Conservation (phyloP, 164 flowering plant species). For the Annona cherimola region DNA sequence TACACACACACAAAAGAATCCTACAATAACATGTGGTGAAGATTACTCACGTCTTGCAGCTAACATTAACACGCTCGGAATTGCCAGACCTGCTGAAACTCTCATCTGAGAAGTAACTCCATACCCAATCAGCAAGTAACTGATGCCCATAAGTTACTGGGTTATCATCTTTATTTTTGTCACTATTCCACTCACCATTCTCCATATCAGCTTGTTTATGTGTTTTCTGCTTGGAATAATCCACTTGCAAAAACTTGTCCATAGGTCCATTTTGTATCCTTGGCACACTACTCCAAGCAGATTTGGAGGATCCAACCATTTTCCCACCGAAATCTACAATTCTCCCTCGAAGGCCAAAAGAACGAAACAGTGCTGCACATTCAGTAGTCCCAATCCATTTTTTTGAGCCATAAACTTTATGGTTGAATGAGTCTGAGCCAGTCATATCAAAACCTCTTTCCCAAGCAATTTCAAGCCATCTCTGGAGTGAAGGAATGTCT, state of each 20-base stretch:
- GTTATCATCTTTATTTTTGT: neutral
- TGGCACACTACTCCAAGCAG: conserved; percentile 23
- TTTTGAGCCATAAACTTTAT: conserved; percentile 52
- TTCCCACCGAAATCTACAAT: conserved; percentile 71
- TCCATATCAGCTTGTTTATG: conserved; percentile 4
- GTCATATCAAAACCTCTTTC: conserved; percentile 58
- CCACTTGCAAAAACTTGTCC: conserved; percentile 50
- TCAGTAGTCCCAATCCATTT: conserved; percentile 91
- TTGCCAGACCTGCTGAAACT: conserved; percentile 14
- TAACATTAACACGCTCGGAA: conserved; percentile 35
- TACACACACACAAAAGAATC: neutral
- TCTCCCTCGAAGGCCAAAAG: conserved; percentile 80
- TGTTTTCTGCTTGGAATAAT: conserved; percentile 11
- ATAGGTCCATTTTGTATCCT: conserved; percentile 53
- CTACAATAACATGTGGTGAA: neutral
- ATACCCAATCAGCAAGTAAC: conserved; percentile 69
- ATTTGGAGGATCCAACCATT: conserved; percentile 26
- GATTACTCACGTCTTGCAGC: conserved; percentile 54
- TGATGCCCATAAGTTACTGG: conserved; percentile 35
- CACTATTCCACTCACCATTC: conserved; percentile 2
- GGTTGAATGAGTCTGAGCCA: conserved; percentile 54
- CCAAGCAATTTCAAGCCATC: conserved; percentile 97
- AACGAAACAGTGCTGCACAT: conserved; percentile 82
- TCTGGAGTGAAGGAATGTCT: conserved; percentile 70
- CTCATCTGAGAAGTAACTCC: conserved; percentile 67